Evolutionary conservation across 495 filamentous ascomycete species (phyloP).

Genomic region (Talaromyces borbonicus): DNA sequence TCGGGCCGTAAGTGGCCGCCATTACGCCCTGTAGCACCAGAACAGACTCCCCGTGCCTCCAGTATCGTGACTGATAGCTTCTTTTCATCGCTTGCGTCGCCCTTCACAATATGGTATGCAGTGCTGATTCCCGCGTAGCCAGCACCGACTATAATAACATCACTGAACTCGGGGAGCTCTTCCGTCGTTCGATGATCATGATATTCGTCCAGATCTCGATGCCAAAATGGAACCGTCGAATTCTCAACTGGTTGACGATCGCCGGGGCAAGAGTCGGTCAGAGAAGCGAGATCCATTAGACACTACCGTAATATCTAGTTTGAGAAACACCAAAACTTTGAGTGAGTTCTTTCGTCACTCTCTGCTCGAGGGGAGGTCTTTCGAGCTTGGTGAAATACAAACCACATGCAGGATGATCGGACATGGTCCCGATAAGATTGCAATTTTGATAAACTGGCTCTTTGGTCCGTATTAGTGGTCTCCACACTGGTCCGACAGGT

Average conservation of each 20-base stretch:
- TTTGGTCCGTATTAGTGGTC: no score
- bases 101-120: conserved; percentile 48
- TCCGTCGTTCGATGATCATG: conserved; percentile 38
- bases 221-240: conserved; percentile 60
- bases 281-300: neutral
- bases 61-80: conserved; percentile 20
- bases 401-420: no score
- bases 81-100: conserved; percentile 6
- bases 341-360: no score
- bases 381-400: no score
- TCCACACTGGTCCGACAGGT: no score
- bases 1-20: conserved; percentile 28
- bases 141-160: conserved; percentile 60
- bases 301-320: neutral
- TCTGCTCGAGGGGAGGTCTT: no score
- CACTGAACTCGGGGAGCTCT: conserved; percentile 38
- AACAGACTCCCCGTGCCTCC: conserved; percentile 29
- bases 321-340: neutral
- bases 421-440: no score
- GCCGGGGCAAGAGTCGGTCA: neutral
- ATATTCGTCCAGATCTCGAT: conserved; percentile 36
- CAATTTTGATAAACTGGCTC: no score
- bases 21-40: conserved; percentile 31
- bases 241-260: conserved; percentile 34
- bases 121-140: conserved; percentile 57